Evolutionary conservation across 495 filamentous ascomycete species (phyloP).

Genomic region (Umbilicaria muhlenbergii): DNA sequence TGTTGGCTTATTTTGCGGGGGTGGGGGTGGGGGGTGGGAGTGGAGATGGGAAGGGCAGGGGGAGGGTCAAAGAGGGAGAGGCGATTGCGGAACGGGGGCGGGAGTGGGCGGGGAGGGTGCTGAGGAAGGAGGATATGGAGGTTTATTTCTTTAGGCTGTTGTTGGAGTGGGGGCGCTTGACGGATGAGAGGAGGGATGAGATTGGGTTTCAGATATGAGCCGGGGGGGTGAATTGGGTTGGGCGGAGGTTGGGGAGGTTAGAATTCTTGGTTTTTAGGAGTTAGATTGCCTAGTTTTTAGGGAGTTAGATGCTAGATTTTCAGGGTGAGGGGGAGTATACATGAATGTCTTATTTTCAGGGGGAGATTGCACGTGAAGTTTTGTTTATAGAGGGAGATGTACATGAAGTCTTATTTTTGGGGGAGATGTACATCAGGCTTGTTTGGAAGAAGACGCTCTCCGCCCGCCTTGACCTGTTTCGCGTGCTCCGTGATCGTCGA

Average conservation of each 20-base stretch:
- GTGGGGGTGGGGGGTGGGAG: constrained; percentile 18
- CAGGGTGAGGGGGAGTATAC: too few species aligned
- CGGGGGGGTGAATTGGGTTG: neutral
- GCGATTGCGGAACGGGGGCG: constrained; percentile 26
- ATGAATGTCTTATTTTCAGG: too few species aligned
- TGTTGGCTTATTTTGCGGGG: constrained; percentile 46
- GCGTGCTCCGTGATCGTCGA: too few species aligned
- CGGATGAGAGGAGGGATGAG: constrained; percentile 44
- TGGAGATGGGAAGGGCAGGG: constrained; percentile 30
- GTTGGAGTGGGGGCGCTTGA: constrained; percentile 57
- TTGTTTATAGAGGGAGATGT: too few species aligned
- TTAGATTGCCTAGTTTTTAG: neutral
- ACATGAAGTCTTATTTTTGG: too few species aligned
- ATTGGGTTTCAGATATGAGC: constrained; percentile 28
- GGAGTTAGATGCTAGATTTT: too few species aligned
- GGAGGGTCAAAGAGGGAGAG: constrained; percentile 15
- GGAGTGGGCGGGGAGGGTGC: constrained; percentile 45
- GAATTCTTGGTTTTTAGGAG: too few species aligned
- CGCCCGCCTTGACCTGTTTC: too few species aligned
- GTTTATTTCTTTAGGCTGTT: constrained; percentile 67
- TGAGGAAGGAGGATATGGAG: constrained; percentile 70
- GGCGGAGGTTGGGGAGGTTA: too few species aligned
- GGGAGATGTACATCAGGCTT: too few species aligned
- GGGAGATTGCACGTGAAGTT: too few species aligned
- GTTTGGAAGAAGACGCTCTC: too few species aligned